A percentile compares a stretch with the other conserved stretches of the same genome.
Conservation (phyloP, 1,284 basidiomycete species). For the Ganoderma multipileum region DNA sequence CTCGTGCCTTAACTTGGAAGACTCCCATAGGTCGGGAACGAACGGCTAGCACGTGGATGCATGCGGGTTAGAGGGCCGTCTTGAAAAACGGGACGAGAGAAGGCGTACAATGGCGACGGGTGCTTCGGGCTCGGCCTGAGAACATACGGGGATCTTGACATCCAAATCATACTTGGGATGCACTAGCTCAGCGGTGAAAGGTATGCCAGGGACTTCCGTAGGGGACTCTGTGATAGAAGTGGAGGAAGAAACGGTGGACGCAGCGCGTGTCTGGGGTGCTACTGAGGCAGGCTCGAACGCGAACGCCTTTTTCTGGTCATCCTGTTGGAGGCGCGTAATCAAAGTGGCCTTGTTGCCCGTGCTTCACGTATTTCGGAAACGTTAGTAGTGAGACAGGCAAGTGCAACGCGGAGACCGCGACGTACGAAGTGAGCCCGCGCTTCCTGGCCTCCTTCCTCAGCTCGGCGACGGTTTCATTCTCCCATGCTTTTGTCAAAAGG, state of each 20-base stretch:
- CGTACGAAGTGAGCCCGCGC: slow-evolving; percentile 71
- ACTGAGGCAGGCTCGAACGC: slow-evolving; percentile 25
- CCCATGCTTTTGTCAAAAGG: slow-evolving; percentile 69
- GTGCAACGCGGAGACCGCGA: slow-evolving; percentile 24
- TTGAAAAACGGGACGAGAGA: slow-evolving; percentile 1
- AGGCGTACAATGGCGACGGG: slow-evolving; percentile 67
- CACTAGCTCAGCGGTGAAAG: slow-evolving; percentile 32
- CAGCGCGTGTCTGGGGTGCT: slow-evolving; percentile 37
- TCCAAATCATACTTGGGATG: slow-evolving; percentile 47
- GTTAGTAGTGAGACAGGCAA: slow-evolving; percentile 8
- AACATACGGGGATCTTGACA: slow-evolving; percentile 63
- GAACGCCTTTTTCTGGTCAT: slow-evolving; percentile 46
- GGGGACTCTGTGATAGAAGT: slow-evolving; percentile 11
- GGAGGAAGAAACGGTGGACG: slow-evolving; percentile 40
- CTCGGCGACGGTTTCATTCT: slow-evolving; percentile 64
- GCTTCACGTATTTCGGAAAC: slow-evolving; percentile 40
- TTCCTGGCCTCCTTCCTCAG: slow-evolving; percentile 70
- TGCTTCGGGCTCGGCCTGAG: slow-evolving; percentile 48
- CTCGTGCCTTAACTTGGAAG: slow-evolving; percentile 48
- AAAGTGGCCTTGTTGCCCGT: slow-evolving; percentile 66
- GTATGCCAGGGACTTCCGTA: slow-evolving; percentile 39
- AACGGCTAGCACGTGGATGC: slow-evolving; percentile 58
- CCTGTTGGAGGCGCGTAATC: slow-evolving; percentile 58
- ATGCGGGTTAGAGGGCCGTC: slow-evolving; percentile 16
- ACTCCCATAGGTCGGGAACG: slow-evolving; percentile 77